A percentile compares a stretch with the other conserved stretches of the same genome.
These are phyloP conservation scores for Taphrina deformans DNA, from an alignment of 1,139 yeast species.

Conservation along the genomic window DNA sequence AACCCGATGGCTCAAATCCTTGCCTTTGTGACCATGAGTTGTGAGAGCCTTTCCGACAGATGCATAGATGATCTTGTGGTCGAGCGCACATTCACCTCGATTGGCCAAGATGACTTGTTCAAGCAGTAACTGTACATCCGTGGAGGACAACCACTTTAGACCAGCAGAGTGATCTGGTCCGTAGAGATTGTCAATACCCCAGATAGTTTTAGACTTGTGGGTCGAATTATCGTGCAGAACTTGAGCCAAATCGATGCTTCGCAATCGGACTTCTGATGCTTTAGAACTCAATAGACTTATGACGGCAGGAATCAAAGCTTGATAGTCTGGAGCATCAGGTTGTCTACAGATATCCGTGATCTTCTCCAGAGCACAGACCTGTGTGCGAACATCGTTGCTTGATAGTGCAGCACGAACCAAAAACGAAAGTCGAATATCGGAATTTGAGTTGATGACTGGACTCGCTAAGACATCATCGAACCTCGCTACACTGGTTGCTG, in stretches of 20 bases:
- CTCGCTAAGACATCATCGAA: slow-evolving; percentile 16
- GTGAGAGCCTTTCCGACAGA: slow-evolving; percentile 44
- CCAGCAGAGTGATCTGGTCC: slow-evolving; percentile 49
- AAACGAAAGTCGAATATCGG: slow-evolving; percentile 5
- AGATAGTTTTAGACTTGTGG: slow-evolving; percentile 10
- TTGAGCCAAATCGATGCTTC: background rate
- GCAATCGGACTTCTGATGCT: slow-evolving; percentile 46
- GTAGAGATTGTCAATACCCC: slow-evolving; percentile 28
- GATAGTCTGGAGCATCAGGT: slow-evolving; percentile 43
- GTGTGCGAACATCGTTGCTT: slow-evolving; percentile 9
- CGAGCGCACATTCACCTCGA: slow-evolving; percentile 51
- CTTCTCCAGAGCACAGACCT: slow-evolving; percentile 50
- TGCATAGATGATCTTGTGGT: slow-evolving; percentile 49
- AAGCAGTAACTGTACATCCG: slow-evolving; percentile 59
- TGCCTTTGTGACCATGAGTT: slow-evolving; percentile 36
- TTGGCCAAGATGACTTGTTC: slow-evolving; percentile 48
- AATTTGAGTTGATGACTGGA: background rate
- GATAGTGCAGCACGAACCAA: slow-evolving; percentile 25
- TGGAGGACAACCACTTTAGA: slow-evolving; percentile 58
- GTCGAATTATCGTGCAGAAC: background rate
- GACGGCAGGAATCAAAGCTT: slow-evolving; percentile 45
- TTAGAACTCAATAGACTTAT: slow-evolving; percentile 43
- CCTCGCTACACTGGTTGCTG: slow-evolving; percentile 4
- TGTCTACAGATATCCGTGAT: slow-evolving; percentile 24
- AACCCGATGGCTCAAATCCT: slow-evolving; percentile 40